Evolutionary conservation across 2,329 filamentous ascomycete species (phyloP).

Genomic region (Epichloe gansuensis): DNA sequence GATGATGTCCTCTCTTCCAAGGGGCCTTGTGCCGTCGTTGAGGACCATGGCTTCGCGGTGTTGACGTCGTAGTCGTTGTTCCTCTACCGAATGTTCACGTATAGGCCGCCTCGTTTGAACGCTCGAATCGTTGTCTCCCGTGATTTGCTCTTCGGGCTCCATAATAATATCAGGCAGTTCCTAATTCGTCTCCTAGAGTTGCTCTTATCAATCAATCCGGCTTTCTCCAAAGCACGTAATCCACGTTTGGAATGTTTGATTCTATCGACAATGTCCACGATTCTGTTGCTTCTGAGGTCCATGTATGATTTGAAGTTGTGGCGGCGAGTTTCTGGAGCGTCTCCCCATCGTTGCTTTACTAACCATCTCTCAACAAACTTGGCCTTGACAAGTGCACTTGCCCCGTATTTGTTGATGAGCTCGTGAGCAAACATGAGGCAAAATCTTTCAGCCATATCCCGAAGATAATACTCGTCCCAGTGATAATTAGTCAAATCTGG

Average conservation of each 20-base stretch:
- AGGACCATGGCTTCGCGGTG: conserved; percentile 84
- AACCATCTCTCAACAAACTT: conserved; percentile 63
- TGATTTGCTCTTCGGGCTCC: conserved; percentile 19
- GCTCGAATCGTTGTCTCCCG: conserved; percentile 14
- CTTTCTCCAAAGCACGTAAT: conserved; percentile 36
- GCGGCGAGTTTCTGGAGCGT: conserved; percentile 36
- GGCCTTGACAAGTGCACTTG: conserved; percentile 46
- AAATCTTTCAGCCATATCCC: conserved; percentile 48
- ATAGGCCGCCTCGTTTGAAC: conserved; percentile 18
- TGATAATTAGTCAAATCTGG: conserved; percentile 40
- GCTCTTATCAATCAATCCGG: conserved; percentile 31
- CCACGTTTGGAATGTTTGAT: conserved; percentile 39
- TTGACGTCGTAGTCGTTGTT: conserved; percentile 61
- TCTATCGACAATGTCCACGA: conserved; percentile 38
- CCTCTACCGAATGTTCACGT: conserved; percentile 46
- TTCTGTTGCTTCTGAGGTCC: conserved; percentile 36
- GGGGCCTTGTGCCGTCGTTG: conserved; percentile 68
- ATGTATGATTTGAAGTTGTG: conserved; percentile 42
- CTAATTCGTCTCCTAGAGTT: conserved; percentile 16
- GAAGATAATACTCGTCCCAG: conserved; percentile 51
- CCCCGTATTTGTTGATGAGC: conserved; percentile 47
- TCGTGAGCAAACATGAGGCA: conserved; percentile 46
- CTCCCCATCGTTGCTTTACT: conserved; percentile 59
- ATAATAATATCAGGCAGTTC: conserved; percentile 22
- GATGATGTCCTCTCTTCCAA: conserved; percentile 68